Evolutionary conservation across 768 basidiomycete species (phyloP), one percentile per base, ranked within the genome.

Genomic region (Epithele typhae): DNA sequence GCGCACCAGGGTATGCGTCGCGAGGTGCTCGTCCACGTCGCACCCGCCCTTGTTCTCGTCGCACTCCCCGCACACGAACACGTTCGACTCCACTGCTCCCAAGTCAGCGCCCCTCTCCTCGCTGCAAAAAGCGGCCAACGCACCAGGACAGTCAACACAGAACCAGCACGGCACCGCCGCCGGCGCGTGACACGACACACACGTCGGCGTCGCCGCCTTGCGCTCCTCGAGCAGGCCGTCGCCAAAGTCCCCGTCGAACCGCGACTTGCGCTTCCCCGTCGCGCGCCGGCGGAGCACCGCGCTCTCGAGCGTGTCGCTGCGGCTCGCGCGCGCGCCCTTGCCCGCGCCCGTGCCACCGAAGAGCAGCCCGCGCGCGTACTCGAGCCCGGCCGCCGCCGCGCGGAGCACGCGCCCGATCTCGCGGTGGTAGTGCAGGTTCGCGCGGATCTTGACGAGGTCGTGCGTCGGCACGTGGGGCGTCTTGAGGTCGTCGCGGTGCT

Each of bases 401-500:
- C 50, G 50, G 3, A 51, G 44, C 23, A 51, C 23, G 39, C 41
- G 40, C 14, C 50, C 45, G 22, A 51, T 51, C 22, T 51, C 50
- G 45, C 45, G 50, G 15, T 39, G 25, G 22, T 51, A 37, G 38
- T 52, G 51, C 35, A 54, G 38, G 4, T 51, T 43, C 3, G 45
- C 42, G 6, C 55, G 53, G 6, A 57, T 43, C 37, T 61, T 59
- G 15, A 55, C 24, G 19, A 57, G 23, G 38, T 55, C 52, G 39
- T 58, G 59, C n/a, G 44, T 45, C 12, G 51, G 27, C 27, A 21
- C 6, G 34, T 59, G 58, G 2, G 47, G 38, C 3, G 37, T 14
- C 14, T 7, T 27, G 15, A 47, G 21, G 24, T 52, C 40, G n/a
- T 50, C 38, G 25, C 40, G 32, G 6, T 34, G 43, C 34, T 53